Percentiles rank a stretch among this genome's conserved stretches.
Evolutionary conservation across 768 basidiomycete species (phyloP).

Genomic region (Pisolithus microcarpus): DNA sequence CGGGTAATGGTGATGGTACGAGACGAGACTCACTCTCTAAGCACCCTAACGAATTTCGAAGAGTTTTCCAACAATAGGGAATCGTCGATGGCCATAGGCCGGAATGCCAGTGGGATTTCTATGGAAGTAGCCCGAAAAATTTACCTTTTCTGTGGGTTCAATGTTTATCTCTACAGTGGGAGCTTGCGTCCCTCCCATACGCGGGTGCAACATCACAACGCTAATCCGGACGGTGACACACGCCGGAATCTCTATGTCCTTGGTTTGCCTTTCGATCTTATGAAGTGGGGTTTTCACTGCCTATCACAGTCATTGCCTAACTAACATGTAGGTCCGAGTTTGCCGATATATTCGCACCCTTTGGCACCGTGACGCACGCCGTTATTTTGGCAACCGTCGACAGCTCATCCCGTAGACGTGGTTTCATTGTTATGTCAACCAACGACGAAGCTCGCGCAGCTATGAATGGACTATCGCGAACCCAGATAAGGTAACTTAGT

Average conservation of each 20-base stretch:
- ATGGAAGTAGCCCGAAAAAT: conserved; percentile 42
- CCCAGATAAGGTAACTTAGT: conserved; percentile 54
- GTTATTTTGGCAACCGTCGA: conserved; percentile 82
- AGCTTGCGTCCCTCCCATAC: conserved; percentile 23
- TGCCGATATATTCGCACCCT: conserved; percentile 50
- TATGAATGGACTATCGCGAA: conserved; percentile 60
- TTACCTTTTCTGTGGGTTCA: not conserved
- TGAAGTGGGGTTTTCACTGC: conserved; percentile 44
- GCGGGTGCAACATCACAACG: conserved; percentile 4
- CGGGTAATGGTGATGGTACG: not conserved
- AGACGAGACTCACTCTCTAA: not conserved
- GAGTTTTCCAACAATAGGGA: not conserved
- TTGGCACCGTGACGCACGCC: conserved; percentile 64
- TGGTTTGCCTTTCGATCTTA: conserved; percentile 74
- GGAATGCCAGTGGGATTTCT: not conserved
- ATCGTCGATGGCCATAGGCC: not conserved
- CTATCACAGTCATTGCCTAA: not conserved
- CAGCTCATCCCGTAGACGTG: conserved; percentile 74
- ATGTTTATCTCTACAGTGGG: conserved; percentile 24
- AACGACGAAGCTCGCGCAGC: conserved; percentile 66
- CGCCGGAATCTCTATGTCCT: conserved; percentile 83
- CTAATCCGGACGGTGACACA: conserved; percentile 28
- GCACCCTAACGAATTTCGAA: not conserved
- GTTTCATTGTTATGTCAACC: conserved; percentile 74
- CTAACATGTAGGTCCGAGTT: conserved; percentile 43